Conservation (phyloP, 2,329 filamentous ascomycete species). For the Botryosphaeria dothidea region DNA sequence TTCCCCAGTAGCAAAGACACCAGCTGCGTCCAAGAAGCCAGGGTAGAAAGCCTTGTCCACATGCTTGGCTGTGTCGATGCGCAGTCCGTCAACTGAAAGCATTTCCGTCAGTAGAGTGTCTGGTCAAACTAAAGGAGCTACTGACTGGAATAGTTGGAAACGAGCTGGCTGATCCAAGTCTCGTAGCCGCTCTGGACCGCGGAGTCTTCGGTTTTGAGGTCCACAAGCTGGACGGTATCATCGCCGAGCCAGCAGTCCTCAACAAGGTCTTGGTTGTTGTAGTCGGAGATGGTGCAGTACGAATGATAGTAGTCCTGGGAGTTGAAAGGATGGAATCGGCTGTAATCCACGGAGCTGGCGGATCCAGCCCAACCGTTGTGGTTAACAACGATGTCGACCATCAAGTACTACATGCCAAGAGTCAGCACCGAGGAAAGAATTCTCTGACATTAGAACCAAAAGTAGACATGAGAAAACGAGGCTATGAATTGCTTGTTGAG, state of each 20-base stretch:
- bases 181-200: slow-evolving; percentile 4
- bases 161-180: slow-evolving; percentile 19
- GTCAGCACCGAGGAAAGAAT: not conserved
- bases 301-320: slow-evolving; percentile 60
- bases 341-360: slow-evolving; percentile 54
- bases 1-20: slow-evolving; percentile 41
- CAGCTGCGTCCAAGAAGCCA: slow-evolving; percentile 35
- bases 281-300: slow-evolving; percentile 59
- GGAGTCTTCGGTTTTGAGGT: slow-evolving; percentile 47
- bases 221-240: slow-evolving; percentile 44
- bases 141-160: slow-evolving; percentile 37
- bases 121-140: not conserved
- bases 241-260: slow-evolving; percentile 56
- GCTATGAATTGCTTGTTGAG: too few species aligned
- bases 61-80: slow-evolving; percentile 41
- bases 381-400: slow-evolving; percentile 63
- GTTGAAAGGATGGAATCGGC: slow-evolving; percentile 56
- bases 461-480: too few species aligned
- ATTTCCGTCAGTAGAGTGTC: not conserved
- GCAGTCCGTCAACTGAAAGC: slow-evolving; percentile 39
- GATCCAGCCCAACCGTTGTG: slow-evolving; percentile 57
- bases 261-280: slow-evolving; percentile 50
- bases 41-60: slow-evolving; percentile 39
- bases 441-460: too few species aligned
- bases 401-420: slow-evolving; percentile 48